phyloP scores from a whole-genome alignment of 2,329 filamentous ascomycete genomes.

The Nemania bipapillata region DNA sequence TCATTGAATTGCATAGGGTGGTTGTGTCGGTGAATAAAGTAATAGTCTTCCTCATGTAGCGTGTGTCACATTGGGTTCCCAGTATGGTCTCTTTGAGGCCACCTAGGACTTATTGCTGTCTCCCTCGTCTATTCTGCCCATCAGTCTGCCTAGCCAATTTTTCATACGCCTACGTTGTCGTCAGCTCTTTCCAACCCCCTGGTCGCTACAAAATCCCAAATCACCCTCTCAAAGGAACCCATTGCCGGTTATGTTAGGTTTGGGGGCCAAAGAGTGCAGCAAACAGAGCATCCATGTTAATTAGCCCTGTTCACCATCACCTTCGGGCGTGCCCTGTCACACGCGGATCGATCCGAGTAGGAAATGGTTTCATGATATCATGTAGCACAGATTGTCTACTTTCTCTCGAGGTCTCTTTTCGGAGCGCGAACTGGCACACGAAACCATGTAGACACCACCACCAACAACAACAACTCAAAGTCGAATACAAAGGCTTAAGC shows the following conservation, averaged over 20 bases:
- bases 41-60: slow-evolving; percentile 34
- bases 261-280: slow-evolving; percentile 20
- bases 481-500: slow-evolving; percentile 18
- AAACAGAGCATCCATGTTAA: neutral
- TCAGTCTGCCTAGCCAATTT: slow-evolving; percentile 22
- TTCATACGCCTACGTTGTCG: slow-evolving; percentile 7
- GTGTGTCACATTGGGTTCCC: slow-evolving; percentile 28
- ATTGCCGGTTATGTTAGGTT: slow-evolving; percentile 10
- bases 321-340: neutral
- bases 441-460: slow-evolving; percentile 3
- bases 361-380: slow-evolving; percentile 14
- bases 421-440: neutral
- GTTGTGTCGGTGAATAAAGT: slow-evolving; percentile 41
- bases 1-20: slow-evolving; percentile 45
- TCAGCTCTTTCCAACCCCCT: slow-evolving; percentile 1
- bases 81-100: slow-evolving; percentile 19
- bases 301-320: neutral
- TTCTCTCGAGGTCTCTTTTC: neutral
- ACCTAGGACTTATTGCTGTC: slow-evolving; percentile 27
- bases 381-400: slow-evolving; percentile 7
- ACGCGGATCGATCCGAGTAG: slow-evolving; percentile 25
- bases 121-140: slow-evolving; percentile 24
- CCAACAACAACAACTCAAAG: slow-evolving; percentile 2
- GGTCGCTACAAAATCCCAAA: slow-evolving; percentile 3
- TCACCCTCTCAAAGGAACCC: neutral